phyloP scores from a whole-genome alignment of 257 asterid species.

The Plantago ovata region DNA sequence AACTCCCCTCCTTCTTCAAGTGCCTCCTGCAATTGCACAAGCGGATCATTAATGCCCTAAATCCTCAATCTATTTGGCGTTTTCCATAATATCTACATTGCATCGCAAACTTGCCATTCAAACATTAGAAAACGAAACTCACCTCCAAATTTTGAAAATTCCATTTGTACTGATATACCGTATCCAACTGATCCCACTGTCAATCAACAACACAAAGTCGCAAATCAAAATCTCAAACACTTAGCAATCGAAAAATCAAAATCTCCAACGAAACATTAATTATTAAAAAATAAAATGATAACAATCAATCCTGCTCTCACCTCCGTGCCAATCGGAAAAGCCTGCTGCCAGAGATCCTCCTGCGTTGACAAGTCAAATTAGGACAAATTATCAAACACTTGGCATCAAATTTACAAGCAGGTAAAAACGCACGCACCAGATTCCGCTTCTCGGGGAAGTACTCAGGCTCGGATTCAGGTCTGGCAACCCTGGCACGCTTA shows the following conservation, averaged over 20 bases:
- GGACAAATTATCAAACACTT: background rate
- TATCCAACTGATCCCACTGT: conserved; percentile 98
- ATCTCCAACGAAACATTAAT: background rate
- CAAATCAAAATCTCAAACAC: background rate
- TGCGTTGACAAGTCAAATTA: conserved; percentile 24
- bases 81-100: background rate
- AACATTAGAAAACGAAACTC: conserved; percentile 25
- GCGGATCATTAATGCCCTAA: conserved; percentile 16
- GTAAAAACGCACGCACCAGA: conserved; percentile 39
- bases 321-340: conserved; percentile 79
- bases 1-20: conserved; percentile 90
- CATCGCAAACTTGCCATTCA: background rate
- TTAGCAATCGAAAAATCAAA: background rate
- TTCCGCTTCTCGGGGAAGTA: conserved; percentile 69
- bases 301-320: conserved; percentile 26
- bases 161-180: conserved; percentile 87
- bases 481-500: conserved; percentile 46
- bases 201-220: conserved; percentile 12
- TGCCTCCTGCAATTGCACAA: conserved; percentile 55
- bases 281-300: background rate
- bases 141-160: conserved; percentile 73
- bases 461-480: conserved; percentile 52
- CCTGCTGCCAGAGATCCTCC: conserved; percentile 79
- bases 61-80: background rate
- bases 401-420: background rate